Percentiles rank a stretch among this genome's conserved stretches.
Evolutionary conservation across 768 basidiomycete genomes (phyloP).

Genomic region (Xanthoconium stramineum): DNA sequence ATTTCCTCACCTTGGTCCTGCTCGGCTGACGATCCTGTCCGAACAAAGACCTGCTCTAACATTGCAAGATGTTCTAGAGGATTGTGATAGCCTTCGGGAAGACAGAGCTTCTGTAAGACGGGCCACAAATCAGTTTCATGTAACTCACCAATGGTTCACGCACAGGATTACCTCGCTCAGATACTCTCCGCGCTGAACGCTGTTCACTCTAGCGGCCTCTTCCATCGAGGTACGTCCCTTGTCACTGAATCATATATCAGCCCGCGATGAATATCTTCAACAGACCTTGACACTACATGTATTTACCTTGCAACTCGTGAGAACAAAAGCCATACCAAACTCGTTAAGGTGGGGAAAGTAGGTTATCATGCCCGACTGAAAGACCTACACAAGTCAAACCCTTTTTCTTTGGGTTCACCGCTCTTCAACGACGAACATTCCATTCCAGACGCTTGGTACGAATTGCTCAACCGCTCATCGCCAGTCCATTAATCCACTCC

Average conservation of each 20-base stretch:
- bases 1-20: constrained; percentile 46
- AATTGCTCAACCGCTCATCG: neutral
- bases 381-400: constrained; percentile 83
- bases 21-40: constrained; percentile 63
- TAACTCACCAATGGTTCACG: neutral
- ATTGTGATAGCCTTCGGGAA: constrained; percentile 70
- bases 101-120: constrained; percentile 60
- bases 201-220: constrained; percentile 59
- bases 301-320: constrained; percentile 59
- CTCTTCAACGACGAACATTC: constrained; percentile 15
- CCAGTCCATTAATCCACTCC: constrained; percentile 1
- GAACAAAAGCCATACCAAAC: constrained; percentile 51
- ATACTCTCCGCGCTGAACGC: constrained; percentile 67
- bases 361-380: constrained; percentile 69
- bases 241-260: neutral
- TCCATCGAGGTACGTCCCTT: constrained; percentile 60
- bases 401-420: constrained; percentile 45
- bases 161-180: constrained; percentile 72
- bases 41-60: constrained; percentile 68
- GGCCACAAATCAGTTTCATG: neutral
- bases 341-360: constrained; percentile 72
- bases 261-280: neutral
- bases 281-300: constrained; percentile 57
- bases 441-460: constrained; percentile 32
- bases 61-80: constrained; percentile 71